Base-by-base conservation (phyloP, 495 filamentous ascomycete genomes). In the Hyaloscypha variabilis region DNA sequence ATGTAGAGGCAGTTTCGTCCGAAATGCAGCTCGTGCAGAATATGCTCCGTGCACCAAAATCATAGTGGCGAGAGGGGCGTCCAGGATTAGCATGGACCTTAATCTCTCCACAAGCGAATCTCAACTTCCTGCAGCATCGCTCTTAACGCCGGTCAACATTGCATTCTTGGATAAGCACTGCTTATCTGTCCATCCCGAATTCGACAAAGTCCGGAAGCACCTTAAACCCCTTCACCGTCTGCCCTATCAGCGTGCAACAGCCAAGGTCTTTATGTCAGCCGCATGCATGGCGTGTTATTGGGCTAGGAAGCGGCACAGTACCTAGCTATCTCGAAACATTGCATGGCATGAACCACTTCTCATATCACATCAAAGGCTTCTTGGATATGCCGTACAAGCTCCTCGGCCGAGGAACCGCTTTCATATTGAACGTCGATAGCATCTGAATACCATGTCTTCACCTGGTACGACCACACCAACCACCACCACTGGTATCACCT, bases 391-490 rank as follows among this genome's bases (percentile, higher is more conserved):
- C 39, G 19, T 46, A 4, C 6, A 46, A 46, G 0, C 4, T 11
- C 39, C 10, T 46, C 6, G 39, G 19, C 39, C 19, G 39, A 17
- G 19, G 4, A 17, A 17, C 39, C 39, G 39, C 19, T 17, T 46
- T 19, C 39, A 46, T 17, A 17, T 17, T 19, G 31, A 46, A 46
- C 6, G 13, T 17, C 0, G 11, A 46, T 17, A 4, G 14, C 39
- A 25, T 29, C 25, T 8, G 6, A 21, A 23, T 34, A 53, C 17
- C 14, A 69, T 64, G 60, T 54, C 65, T 0, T n/a, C n/a, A n/a
- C n/a, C n/a, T n/a, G n/a, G n/a, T n/a, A n/a, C n/a, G n/a, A 58
- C 51, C 8, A 58, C 60, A 3, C 58, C 65, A 17, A 62, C 58
- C 14, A 67, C 50, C 10, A 52, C 60, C 3, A 52, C 28, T 6